Base-by-base conservation (phyloP, 2,329 filamentous ascomycete species). In the Mycosphaerelloides madeirae region DNA sequence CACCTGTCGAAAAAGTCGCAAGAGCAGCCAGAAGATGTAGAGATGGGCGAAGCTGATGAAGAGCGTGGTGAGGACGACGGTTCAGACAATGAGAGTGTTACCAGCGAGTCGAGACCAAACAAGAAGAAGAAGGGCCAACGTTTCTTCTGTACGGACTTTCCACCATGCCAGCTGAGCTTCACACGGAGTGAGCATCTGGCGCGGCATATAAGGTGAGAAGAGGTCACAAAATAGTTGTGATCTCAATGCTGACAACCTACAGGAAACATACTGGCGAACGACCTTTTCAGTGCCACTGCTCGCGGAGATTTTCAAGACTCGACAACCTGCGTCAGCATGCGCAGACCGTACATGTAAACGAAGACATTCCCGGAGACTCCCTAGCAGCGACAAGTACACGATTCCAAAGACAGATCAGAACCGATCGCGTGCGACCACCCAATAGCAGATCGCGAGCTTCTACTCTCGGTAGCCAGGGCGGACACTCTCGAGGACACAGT, bases 211-310 rank as follows among this genome's bases (percentile, higher is more conserved):
- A 81, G 90, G 84, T 90, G 77, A 52, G 72, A 65, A 43, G 22
- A 25, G 22, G 37, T 38, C 19, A n/a, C 16, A 37, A 14, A 41
- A 35, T 40, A 29, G n/a, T 18, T 22, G 12, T 33, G 31, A 25
- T 43, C 20, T 18, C 13, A 13, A 31, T 28, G 33, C 61, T 69
- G 53, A 67, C 52, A 45, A 8, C 31, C 31, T 5, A 14, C 51
- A 93, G 89, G 59, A 97, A 97, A 78, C 93, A 98, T 62, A 98
- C 93, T 0, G 93, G 93, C 41, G 93, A 98, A 71, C 83, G 93
- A 20, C 93, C 93, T 0, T 98, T 97, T 60, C 86, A 94, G 67
- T 98, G 93, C 57, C 93, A 97, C 66, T 98, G 93, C 67, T 87
- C 85, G 2, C 81, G 93, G 39, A 81, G 89, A 43, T 98, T 98